Evolutionary conservation across 1,284 basidiomycete species (phyloP).

Genomic region (Trichosporon sp.): DNA sequence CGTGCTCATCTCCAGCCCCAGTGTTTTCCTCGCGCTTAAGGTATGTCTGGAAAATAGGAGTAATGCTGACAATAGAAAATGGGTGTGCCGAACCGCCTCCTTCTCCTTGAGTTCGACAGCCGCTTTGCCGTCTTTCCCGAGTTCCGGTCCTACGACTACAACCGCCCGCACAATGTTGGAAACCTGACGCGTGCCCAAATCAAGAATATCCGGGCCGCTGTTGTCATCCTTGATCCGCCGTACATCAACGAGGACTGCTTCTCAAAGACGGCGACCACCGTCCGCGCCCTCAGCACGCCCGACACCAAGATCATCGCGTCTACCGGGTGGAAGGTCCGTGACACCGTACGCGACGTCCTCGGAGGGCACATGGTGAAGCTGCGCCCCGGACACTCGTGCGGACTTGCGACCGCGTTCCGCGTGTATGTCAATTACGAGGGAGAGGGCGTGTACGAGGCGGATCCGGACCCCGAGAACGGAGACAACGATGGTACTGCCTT

Average conservation of each 20-base stretch:
- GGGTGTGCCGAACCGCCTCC: conserved; percentile 25
- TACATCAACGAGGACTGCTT: conserved; percentile 26
- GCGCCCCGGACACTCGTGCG: conserved; percentile 28
- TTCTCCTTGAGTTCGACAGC: conserved; percentile 28
- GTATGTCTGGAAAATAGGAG: neutral
- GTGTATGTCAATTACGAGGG: conserved; percentile 26
- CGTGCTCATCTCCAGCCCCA: conserved; percentile 23
- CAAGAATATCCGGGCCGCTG: conserved; percentile 16
- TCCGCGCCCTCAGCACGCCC: conserved; percentile 9
- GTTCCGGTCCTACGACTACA: conserved; percentile 27
- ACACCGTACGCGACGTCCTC: conserved; percentile 11
- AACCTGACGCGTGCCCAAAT: neutral
- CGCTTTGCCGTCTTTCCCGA: conserved; percentile 30
- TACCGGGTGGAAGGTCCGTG: conserved; percentile 27
- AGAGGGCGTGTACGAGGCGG: neutral
- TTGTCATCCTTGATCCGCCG: conserved; percentile 26
- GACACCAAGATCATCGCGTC: conserved; percentile 22
- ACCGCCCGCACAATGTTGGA: conserved; percentile 20
- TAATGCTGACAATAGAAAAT: conserved; percentile 21
- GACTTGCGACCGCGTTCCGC: conserved; percentile 29
- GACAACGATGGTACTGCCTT: conserved; percentile 26
- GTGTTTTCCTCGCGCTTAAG: conserved; percentile 26
- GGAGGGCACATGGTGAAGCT: conserved; percentile 18
- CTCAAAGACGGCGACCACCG: conserved; percentile 21
- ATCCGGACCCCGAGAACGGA: conserved; percentile 23